A percentile compares a stretch with the other conserved stretches of the same genome.
phyloP scores from a whole-genome alignment of 2,329 filamentous ascomycete genomes.

The Fusarium anguioides region DNA sequence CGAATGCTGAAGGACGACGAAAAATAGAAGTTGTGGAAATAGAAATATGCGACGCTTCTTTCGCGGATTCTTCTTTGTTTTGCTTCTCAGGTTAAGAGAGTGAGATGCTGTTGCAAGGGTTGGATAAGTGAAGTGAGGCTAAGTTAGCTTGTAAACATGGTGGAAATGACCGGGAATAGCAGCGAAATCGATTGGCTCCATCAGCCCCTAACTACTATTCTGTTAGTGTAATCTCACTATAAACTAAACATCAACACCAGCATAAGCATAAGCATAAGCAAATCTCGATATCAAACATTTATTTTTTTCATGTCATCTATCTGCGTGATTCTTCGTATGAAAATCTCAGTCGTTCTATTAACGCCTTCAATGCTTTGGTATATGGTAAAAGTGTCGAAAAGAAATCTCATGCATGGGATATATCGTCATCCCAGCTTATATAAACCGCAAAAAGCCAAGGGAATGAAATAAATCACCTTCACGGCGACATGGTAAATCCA shows the following conservation, averaged over 20 bases:
- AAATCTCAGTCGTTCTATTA: conserved; percentile 10
- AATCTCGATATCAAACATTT: neutral
- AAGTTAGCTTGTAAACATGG: conserved; percentile 17
- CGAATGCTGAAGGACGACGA: neutral
- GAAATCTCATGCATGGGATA: conserved; percentile 17
- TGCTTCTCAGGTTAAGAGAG: neutral
- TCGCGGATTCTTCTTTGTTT: neutral
- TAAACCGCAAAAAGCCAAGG: conserved; percentile 9
- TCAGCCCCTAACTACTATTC: too few species aligned
- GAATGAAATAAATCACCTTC: conserved; percentile 2
- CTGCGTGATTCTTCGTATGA: conserved; percentile 27
- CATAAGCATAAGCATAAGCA: neutral
- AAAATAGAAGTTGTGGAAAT: neutral
- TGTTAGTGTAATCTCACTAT: neutral
- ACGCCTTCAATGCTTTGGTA: conserved; percentile 31
- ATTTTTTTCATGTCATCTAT: conserved; percentile 29
- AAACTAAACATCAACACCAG: neutral
- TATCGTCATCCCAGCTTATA: conserved; percentile 7
- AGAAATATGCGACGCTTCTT: neutral
- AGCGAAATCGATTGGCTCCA: conserved; percentile 11
- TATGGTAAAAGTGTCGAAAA: conserved; percentile 10
- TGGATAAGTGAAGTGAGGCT: neutral
- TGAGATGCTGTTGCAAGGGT: conserved; percentile 7
- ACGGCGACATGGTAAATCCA: conserved; percentile 40
- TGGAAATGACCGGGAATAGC: neutral